These are phyloP conservation scores for Cladophialophora carrionii DNA, from an alignment of 2,329 filamentous ascomycete species.

Conservation along the genomic window DNA sequence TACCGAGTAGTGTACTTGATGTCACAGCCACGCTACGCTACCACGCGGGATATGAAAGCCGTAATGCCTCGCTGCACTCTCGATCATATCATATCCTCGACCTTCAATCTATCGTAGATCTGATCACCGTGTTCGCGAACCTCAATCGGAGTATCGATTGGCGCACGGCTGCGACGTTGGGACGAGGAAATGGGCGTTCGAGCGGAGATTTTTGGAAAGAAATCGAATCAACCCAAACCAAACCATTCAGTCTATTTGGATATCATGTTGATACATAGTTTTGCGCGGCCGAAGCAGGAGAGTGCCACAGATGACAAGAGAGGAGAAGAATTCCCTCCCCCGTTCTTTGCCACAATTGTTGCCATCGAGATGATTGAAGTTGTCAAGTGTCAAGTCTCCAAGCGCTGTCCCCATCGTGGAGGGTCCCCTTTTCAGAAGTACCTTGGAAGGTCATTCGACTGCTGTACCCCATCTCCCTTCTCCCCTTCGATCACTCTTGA, in stretches of 20 bases:
- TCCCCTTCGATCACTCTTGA: neutral
- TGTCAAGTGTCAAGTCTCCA: neutral
- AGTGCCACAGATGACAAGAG: neutral
- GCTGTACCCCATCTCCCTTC: neutral
- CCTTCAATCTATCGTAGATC: neutral
- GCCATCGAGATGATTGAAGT: neutral
- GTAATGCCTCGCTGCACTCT: neutral
- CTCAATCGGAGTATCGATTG: too few species aligned
- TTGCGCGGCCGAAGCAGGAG: neutral
- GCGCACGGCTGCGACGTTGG: neutral
- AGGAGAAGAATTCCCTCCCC: neutral
- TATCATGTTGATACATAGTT: constrained; percentile 2
- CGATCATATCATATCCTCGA: neutral
- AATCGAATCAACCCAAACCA: neutral
- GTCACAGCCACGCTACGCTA: too few species aligned
- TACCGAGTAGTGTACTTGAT: too few species aligned
- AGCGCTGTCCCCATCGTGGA: neutral
- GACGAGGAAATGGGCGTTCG: neutral
- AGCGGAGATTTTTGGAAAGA: neutral
- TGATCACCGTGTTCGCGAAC: too few species aligned
- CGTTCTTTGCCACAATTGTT: neutral
- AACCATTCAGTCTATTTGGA: neutral
- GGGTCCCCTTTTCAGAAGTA: neutral
- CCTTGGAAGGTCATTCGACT: neutral
- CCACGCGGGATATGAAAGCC: neutral